phyloP scores from a whole-genome alignment of 2,329 filamentous ascomycete species.

The Taxawa tesnikishii region DNA sequence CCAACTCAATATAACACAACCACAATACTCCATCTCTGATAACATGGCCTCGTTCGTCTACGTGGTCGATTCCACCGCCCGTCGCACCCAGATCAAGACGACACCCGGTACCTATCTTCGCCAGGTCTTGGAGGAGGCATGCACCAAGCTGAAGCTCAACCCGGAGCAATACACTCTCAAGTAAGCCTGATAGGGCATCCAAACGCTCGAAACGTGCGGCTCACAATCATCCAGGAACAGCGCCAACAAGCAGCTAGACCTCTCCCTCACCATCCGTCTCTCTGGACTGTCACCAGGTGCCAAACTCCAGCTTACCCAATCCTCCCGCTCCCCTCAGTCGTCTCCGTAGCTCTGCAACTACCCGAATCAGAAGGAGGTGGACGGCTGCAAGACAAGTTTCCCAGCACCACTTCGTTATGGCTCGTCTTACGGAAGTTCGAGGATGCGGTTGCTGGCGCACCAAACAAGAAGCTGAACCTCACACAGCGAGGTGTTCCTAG shows the following conservation, averaged over 20 bases:
- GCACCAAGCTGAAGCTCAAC: constrained; percentile 63
- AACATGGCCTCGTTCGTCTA: constrained; percentile 79
- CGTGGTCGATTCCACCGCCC: constrained; percentile 69
- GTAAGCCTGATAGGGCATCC: constrained; percentile 37
- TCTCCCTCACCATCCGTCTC: constrained; percentile 73
- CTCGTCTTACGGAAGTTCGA: constrained; percentile 83
- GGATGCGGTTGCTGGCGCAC: constrained; percentile 48
- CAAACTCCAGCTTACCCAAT: constrained; percentile 81
- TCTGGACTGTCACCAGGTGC: constrained; percentile 75
- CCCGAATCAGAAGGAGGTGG: constrained; percentile 57
- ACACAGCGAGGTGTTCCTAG: constrained; percentile 70
- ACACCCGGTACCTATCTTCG: constrained; percentile 68
- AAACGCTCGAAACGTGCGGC: background rate
- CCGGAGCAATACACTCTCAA: constrained; percentile 70
- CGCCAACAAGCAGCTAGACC: constrained; percentile 74
- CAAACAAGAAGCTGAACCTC: constrained; percentile 51
- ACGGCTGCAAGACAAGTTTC: constrained; percentile 71
- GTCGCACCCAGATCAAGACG: constrained; percentile 71
- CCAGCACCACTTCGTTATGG: constrained; percentile 83
- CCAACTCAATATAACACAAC: too few relatives aligned
- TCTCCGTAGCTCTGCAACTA: constrained; percentile 81
- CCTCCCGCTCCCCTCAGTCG: constrained; percentile 71
- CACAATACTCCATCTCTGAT: background rate
- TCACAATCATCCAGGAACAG: constrained; percentile 37
- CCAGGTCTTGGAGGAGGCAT: constrained; percentile 80